Base-by-base conservation (phyloP, 768 basidiomycete species). In the Psilocybe sp. region DNA sequence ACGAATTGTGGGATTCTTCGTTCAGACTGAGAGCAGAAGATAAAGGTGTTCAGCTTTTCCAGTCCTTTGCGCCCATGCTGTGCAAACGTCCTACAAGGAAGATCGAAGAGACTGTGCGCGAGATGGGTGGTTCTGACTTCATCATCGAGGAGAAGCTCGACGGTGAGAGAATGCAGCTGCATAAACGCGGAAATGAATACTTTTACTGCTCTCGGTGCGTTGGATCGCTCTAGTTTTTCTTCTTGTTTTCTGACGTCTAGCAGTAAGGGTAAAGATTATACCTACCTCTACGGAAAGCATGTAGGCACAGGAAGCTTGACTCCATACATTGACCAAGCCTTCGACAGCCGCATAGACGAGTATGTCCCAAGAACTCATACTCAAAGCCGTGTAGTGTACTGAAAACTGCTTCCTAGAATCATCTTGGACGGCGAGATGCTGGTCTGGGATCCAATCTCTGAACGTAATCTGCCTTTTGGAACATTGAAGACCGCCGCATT, bases 391-490 rank as follows among this genome's bases (percentile, higher is more conserved):
- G 40, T 23, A 40, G 16, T 45, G 31, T 40, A 12, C 4, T 32
- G 40, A 35, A 11, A 11, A 31, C 11, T 40, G 18, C 13, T 32
- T 31, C 45, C 6, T 15, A 98, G 96, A 44, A 87, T 96, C 58
- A 91, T 98, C 41, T 67, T 99, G 12, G 97, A 99, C 58, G 97
- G 97, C 0, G 97, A 99, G 66, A 98, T 99, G 96, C 72, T 99
- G 31, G 96, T 98, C 2, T 98, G 90, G 89, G 97, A 98, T 66
- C 96, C 96, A 0, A 75, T 88, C 3, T 85, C 91, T 1, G 86
- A 88, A 59, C 82, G 90, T 16, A 90, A 92, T 60, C 72, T 97
- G 15, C 92, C 96, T 0, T 98, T 99, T 54, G 97, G 97, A 1
- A 89, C 84, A 0, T 72, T 99, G 44, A 99, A 99, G 69, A 91